Evolutionary conservation across 345 rosid genomes (phyloP).

Genomic region (Bruguiera parviflora): DNA sequence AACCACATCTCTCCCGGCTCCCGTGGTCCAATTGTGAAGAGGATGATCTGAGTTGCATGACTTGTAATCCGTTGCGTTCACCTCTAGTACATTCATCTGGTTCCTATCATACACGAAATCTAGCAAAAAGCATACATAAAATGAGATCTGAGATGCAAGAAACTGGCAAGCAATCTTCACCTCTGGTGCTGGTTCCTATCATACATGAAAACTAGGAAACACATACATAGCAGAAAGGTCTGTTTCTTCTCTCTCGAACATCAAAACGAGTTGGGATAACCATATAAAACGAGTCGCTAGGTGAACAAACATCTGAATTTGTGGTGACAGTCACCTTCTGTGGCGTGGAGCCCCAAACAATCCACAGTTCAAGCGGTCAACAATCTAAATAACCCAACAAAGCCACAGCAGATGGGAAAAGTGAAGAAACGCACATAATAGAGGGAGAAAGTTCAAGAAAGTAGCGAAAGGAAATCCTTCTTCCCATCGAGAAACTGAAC

Average conservation of each 20-base stretch:
- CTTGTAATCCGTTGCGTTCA: slow-evolving; percentile 73
- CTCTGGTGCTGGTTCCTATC: not conserved
- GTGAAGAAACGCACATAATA: too few relatives aligned
- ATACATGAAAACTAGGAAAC: not conserved
- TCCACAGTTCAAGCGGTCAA: too few relatives aligned
- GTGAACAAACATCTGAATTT: too few relatives aligned
- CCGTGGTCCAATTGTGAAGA: slow-evolving; percentile 73
- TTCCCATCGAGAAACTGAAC: too few relatives aligned
- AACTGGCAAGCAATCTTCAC: not conserved
- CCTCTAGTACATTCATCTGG: slow-evolving; percentile 78
- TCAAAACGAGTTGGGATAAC: too few relatives aligned
- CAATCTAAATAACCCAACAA: too few relatives aligned
- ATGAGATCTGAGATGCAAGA: not conserved
- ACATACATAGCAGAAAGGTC: too few relatives aligned
- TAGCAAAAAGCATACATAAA: slow-evolving; percentile 14
- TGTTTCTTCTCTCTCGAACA: too few relatives aligned
- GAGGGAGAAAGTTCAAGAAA: slow-evolving; percentile 2
- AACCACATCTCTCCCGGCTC: slow-evolving; percentile 90
- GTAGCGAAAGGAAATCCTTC: not conserved
- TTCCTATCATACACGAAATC: slow-evolving; percentile 90
- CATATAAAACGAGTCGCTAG: too few relatives aligned
- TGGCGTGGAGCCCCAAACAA: too few relatives aligned
- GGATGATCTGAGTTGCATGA: slow-evolving; percentile 65
- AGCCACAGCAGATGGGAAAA: too few relatives aligned
- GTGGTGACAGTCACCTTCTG: too few relatives aligned